These are phyloP conservation scores for Chaetomiaceae sp. DNA, from an alignment of 2,329 filamentous ascomycete genomes.

Conservation along the genomic window DNA sequence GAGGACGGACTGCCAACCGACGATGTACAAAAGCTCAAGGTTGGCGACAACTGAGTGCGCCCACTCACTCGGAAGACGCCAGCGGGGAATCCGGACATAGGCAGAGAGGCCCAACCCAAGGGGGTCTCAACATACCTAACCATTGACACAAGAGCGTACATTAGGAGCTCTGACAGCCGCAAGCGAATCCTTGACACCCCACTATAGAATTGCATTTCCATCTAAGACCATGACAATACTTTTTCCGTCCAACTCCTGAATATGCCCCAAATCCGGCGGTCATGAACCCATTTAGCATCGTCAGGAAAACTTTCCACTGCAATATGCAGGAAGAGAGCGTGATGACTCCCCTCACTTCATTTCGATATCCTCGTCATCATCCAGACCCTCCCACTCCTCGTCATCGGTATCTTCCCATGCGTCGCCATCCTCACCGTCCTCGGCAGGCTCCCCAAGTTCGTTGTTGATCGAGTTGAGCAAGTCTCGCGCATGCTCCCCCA, in stretches of 20 bases:
- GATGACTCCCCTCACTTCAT: conserved; percentile 16
- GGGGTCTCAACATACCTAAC: too few relatives aligned
- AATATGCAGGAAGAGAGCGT: conserved; percentile 1
- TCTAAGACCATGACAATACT: conserved; percentile 1
- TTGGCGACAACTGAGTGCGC: conserved; percentile 48
- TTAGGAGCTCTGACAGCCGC: too few relatives aligned
- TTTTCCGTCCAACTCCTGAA: conserved; percentile 17
- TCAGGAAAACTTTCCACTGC: not conserved
- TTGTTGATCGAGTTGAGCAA: conserved; percentile 59
- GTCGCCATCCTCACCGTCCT: conserved; percentile 44
- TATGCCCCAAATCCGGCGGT: conserved; percentile 9
- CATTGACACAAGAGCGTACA: too few relatives aligned
- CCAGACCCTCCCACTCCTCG: conserved; percentile 25
- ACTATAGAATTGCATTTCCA: not conserved
- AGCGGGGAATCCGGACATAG: too few relatives aligned
- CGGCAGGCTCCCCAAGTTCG: conserved; percentile 57
- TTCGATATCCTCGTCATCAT: conserved; percentile 21
- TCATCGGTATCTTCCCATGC: conserved; percentile 47
- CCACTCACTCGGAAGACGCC: too few relatives aligned
- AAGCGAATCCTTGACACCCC: not conserved
- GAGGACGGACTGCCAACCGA: conserved; percentile 56
- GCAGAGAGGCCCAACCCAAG: too few relatives aligned
- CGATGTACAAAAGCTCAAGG: conserved; percentile 66
- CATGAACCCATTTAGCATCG: conserved; percentile 6
- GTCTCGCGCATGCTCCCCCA: conserved; percentile 71